phyloP scores from a whole-genome alignment of 441 rosid genomes.

The Pelargonium cotyledonis region DNA sequence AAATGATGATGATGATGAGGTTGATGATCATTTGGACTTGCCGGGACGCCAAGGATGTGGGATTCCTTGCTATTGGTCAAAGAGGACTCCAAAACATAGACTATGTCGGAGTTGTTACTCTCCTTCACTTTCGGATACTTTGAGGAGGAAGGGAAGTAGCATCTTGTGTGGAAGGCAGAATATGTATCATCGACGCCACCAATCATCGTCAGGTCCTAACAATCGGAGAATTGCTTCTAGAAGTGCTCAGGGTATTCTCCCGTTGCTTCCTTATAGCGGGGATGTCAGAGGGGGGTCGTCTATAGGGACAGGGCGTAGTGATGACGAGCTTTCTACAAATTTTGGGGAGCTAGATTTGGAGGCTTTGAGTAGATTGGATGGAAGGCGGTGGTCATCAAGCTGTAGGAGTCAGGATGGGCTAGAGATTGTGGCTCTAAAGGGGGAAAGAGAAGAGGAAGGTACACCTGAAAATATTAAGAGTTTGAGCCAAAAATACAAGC shows the following conservation, averaged over 20 bases:
- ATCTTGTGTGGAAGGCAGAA: constrained; percentile 72
- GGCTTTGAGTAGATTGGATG: constrained; percentile 94
- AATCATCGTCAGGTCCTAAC: constrained; percentile 41
- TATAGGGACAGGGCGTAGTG: constrained; percentile 64
- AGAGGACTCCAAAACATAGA: constrained; percentile 68
- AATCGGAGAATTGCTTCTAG: constrained; percentile 48
- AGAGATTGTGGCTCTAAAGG: constrained; percentile 52
- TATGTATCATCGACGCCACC: constrained; percentile 45
- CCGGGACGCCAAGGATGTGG: constrained; percentile 92
- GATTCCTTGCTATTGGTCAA: constrained; percentile 92
- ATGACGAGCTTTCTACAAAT: constrained; percentile 88
- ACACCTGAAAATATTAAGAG: constrained; percentile 55
- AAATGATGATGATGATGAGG: constrained; percentile 60
- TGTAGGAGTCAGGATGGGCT: constrained; percentile 79
- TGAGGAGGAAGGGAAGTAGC: constrained; percentile 85
- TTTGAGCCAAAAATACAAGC: constrained; percentile 87
- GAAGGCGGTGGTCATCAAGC: constrained; percentile 91
- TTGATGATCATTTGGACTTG: constrained; percentile 69
- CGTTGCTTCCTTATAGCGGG: constrained; percentile 59
- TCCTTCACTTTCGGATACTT: constrained; percentile 85
- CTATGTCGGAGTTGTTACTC: constrained; percentile 75
- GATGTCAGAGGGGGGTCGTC: constrained; percentile 78
- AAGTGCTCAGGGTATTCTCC: constrained; percentile 74
- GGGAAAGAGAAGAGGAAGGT: constrained; percentile 66
- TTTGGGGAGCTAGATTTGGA: constrained; percentile 92